Evolutionary conservation across 1,284 basidiomycete genomes (phyloP).

Genomic region (Cerrena zonata): DNA sequence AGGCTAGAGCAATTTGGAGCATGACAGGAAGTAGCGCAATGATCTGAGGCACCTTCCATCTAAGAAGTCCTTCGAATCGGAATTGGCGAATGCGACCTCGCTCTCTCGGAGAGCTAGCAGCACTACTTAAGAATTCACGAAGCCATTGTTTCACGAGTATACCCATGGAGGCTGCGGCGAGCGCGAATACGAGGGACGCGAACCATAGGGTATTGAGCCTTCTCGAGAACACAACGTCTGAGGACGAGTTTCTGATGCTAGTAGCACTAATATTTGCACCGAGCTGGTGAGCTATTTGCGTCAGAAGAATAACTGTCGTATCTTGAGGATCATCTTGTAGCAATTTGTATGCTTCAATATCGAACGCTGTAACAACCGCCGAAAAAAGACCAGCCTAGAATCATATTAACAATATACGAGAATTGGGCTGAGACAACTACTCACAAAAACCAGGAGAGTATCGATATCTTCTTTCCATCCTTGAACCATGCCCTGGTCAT

Average conservation of each 20-base stretch:
- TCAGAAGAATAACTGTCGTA: slow-evolving; percentile 1
- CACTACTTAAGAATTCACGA: slow-evolving; percentile 7
- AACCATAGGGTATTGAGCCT: slow-evolving; percentile 16
- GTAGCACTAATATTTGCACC: background rate
- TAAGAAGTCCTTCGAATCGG: slow-evolving; percentile 5
- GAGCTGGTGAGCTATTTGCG: slow-evolving; percentile 3
- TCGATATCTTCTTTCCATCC: slow-evolving; percentile 15
- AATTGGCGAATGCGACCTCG: slow-evolving; percentile 6
- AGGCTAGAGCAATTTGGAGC: slow-evolving; percentile 11
- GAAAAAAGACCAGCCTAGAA: slow-evolving; percentile 5
- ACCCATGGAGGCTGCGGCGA: slow-evolving; percentile 14
- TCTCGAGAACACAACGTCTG: background rate
- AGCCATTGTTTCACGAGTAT: slow-evolving; percentile 20
- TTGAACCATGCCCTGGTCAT: slow-evolving; percentile 7
- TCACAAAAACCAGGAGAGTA: slow-evolving; percentile 13
- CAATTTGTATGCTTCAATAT: background rate
- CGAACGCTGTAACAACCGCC: slow-evolving; percentile 2
- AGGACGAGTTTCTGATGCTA: background rate
- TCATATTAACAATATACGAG: background rate
- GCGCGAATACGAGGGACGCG: slow-evolving; percentile 13
- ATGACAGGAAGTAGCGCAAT: slow-evolving; percentile 14
- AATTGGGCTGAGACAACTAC: background rate
- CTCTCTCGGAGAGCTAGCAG: slow-evolving; percentile 4
- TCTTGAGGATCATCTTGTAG: background rate
- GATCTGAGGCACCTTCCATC: slow-evolving; percentile 13